A percentile compares a stretch with the other conserved stretches of the same genome.
These are phyloP conservation scores for Phytophthora fragariae DNA, from an alignment of 352 stramenopile species.

Conservation along the genomic window DNA sequence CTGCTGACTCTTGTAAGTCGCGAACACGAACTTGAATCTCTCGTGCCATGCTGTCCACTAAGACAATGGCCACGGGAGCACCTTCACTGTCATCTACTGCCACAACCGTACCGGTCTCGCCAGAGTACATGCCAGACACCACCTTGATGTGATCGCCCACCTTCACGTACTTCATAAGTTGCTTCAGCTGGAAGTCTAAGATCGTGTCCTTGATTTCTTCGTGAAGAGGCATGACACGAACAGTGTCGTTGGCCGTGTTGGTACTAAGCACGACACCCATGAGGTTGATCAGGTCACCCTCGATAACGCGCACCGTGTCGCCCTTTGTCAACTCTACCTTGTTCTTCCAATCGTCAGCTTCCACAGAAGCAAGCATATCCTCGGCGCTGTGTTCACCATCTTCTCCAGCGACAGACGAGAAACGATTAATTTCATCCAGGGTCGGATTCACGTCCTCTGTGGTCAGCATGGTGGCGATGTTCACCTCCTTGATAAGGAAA, in stretches of 20 bases:
- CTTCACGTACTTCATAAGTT: constrained; percentile 93
- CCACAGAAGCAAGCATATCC: constrained; percentile 73
- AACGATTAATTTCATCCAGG: constrained; percentile 91
- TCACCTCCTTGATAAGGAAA: constrained; percentile 90
- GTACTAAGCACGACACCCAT: constrained; percentile 91
- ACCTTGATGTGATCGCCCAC: constrained; percentile 94
- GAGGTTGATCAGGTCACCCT: constrained; percentile 90
- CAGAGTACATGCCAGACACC: constrained; percentile 89
- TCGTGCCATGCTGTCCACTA: constrained; percentile 91
- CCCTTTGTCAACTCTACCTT: constrained; percentile 91
- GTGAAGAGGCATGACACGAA: constrained; percentile 90
- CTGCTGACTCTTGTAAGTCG: constrained; percentile 90
- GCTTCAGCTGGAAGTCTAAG: constrained; percentile 89
- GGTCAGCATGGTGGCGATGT: constrained; percentile 86
- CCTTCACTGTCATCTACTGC: constrained; percentile 87
- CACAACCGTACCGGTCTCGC: constrained; percentile 91
- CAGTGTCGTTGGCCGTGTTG: constrained; percentile 89
- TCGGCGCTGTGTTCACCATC: constrained; percentile 76
- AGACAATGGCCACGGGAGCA: constrained; percentile 86
- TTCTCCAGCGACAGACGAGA: constrained; percentile 65
- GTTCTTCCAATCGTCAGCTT: constrained; percentile 90
- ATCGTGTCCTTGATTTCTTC: constrained; percentile 93
- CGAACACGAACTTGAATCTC: constrained; percentile 92
- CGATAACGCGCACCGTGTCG: constrained; percentile 89
- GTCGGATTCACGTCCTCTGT: constrained; percentile 88